These are phyloP conservation scores for Capronia coronata DNA, from an alignment of 2,329 filamentous ascomycete species.

Conservation along the genomic window DNA sequence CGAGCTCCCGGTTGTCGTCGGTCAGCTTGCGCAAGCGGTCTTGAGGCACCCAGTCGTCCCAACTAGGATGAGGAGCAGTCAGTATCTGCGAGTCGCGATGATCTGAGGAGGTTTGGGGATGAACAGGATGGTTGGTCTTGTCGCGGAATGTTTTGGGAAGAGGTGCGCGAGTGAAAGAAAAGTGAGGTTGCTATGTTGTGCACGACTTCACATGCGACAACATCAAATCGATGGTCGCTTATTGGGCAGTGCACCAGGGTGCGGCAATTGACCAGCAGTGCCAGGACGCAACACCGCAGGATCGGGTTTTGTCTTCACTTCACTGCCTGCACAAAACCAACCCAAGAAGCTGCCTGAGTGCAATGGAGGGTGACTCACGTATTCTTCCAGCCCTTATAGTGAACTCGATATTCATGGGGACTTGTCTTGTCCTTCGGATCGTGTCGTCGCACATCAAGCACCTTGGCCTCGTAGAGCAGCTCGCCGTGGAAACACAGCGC, in stretches of 20 bases:
- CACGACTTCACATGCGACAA: background rate
- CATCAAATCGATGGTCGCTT: background rate
- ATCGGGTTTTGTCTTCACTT: background rate
- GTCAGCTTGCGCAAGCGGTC: slow-evolving; percentile 91
- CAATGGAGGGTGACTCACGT: slow-evolving; percentile 53
- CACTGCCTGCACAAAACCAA: background rate
- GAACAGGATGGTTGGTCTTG: background rate
- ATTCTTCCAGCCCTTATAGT: slow-evolving; percentile 99
- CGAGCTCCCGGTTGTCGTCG: slow-evolving; percentile 89
- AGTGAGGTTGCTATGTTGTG: background rate
- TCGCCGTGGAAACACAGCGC: slow-evolving; percentile 97
- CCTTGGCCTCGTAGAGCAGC: slow-evolving; percentile 94
- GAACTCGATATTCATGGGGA: slow-evolving; percentile 80
- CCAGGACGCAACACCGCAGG: background rate
- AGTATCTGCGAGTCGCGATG: slow-evolving; percentile 1
- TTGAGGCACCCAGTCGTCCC: slow-evolving; percentile 97
- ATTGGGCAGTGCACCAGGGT: background rate
- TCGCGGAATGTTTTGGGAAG: background rate
- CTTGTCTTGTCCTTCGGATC: slow-evolving; percentile 62
- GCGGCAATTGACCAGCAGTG: background rate
- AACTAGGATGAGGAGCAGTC: slow-evolving; percentile 46
- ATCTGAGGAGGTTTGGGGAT: background rate
- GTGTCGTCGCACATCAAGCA: slow-evolving; percentile 67
- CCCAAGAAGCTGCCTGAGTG: background rate
- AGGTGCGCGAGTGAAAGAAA: background rate